Base-by-base conservation (phyloP, 2,329 filamentous ascomycete genomes). In the Paracorniculantispora psalliotae region DNA sequence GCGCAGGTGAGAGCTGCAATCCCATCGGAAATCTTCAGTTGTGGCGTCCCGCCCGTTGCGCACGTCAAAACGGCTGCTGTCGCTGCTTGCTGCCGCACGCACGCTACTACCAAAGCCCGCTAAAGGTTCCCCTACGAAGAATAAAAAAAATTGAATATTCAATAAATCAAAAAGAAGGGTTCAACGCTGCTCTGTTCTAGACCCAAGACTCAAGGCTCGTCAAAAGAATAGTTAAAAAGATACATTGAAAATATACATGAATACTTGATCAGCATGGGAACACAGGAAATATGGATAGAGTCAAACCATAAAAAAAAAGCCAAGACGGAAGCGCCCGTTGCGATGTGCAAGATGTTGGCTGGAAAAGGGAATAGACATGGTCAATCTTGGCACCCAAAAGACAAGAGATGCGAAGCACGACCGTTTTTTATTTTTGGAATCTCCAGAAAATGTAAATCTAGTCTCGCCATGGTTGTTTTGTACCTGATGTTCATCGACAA, bases 291-390 rank as follows among this genome's bases (percentile, higher is more conserved):
- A 52, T 28, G 21, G 23, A 35, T 15, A 50, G 44, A 33, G 37
- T 17, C 35, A 52, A 52, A 54, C 51, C 28, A 56, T 46, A 57
- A 57, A 48, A 49, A n/a, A 57, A 57, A 57, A 57, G 54, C 54
- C 54, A 57, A 57, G 54, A 57, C 54, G 54, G 54, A 57, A 49
- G 44, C 33, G 44, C 41, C 54, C 54, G 54, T 39, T 25, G n/a
- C 13, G 54, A 57, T 57, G 35, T 57, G 43, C 54, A 55, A 46
- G 41, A 47, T 55, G 52, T 15, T 55, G 52, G 52, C 52, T 47
- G 35, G 30, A 37, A 55, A 26, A 30, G 52, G 52, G 52, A 55
- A 55, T 37, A 23, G 17, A 26, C 35, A 25, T n/a, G 15, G 52
- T 35, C 41, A 55, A 55, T 55, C 52, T 55, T 25, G 49, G 49